phyloP scores from a whole-genome alignment of 2,329 filamentous ascomycete genomes.

The Rhinocladiella mackenziei region DNA sequence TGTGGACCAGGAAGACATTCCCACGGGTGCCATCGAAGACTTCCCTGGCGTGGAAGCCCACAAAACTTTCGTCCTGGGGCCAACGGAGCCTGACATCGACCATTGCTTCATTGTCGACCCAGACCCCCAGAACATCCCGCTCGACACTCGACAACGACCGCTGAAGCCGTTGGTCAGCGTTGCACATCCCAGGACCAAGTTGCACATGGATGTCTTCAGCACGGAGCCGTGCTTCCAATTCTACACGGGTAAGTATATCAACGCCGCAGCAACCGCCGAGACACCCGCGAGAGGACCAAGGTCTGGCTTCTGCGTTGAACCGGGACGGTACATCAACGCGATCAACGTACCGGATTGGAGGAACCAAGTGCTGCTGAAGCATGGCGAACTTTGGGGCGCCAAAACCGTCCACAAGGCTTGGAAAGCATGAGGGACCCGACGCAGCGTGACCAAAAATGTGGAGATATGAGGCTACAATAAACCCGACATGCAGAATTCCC shows the following conservation, averaged over 20 bases:
- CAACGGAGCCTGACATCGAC: constrained; percentile 71
- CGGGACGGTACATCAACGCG: constrained; percentile 85
- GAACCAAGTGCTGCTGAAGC: constrained; percentile 73
- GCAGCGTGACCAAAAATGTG: no score
- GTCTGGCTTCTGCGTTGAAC: constrained; percentile 87
- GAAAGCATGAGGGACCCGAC: constrained; percentile 52
- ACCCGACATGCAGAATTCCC: no score
- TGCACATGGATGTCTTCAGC: constrained; percentile 82
- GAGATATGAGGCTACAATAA: no score
- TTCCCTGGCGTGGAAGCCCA: constrained; percentile 60
- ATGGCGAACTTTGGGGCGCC: constrained; percentile 76
- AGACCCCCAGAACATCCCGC: constrained; percentile 55
- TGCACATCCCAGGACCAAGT: constrained; percentile 65
- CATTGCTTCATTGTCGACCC: constrained; percentile 81
- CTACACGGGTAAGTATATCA: constrained; percentile 83
- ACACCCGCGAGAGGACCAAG: constrained; percentile 62
- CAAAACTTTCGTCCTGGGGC: constrained; percentile 67
- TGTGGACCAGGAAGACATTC: constrained; percentile 69
- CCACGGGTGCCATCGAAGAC: constrained; percentile 64
- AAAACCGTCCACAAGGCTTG: constrained; percentile 81
- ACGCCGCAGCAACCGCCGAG: constrained; percentile 62
- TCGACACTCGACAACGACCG: constrained; percentile 63
- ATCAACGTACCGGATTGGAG: constrained; percentile 77
- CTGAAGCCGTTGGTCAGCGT: constrained; percentile 67
- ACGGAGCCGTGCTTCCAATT: constrained; percentile 97